These are phyloP conservation scores for Coemansia sp. DNA, from an alignment of 192 early-diverging fungal species.

Conservation along the genomic window DNA sequence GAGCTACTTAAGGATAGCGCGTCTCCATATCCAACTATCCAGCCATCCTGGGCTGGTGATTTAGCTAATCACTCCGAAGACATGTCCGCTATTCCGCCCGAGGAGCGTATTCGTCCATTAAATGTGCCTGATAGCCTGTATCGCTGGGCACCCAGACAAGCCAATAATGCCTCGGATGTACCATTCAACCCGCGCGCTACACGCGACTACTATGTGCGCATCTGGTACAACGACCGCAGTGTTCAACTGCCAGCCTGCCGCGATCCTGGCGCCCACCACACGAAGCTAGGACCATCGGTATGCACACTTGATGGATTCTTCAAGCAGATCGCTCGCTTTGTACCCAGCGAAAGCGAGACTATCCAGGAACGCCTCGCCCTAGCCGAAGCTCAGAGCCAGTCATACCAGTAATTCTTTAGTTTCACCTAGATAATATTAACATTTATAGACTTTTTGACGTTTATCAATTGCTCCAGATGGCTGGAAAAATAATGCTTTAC, in stretches of 20 bases:
- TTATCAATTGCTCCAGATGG: no score
- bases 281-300: slow-evolving; percentile 32
- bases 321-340: slow-evolving; percentile 48
- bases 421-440: background rate
- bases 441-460: no score
- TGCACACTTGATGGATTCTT: slow-evolving; percentile 58
- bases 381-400: background rate
- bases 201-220: slow-evolving; percentile 54
- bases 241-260: slow-evolving; percentile 48
- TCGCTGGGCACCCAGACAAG: slow-evolving; percentile 23
- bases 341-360: slow-evolving; percentile 31
- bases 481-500: no score
- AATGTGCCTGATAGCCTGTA: slow-evolving; percentile 48
- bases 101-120: slow-evolving; percentile 30
- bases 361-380: slow-evolving; percentile 12
- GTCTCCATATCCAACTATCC: slow-evolving; percentile 25
- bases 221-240: slow-evolving; percentile 49
- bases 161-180: background rate
- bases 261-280: slow-evolving; percentile 52
- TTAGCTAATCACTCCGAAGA: slow-evolving; percentile 26
- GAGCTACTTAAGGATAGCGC: slow-evolving; percentile 43
- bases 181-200: slow-evolving; percentile 30
- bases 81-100: slow-evolving; percentile 21
- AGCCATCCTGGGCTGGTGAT: slow-evolving; percentile 43
- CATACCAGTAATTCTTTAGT: background rate